Evolutionary conservation across 306 rosid species (phyloP).

Genomic region (Prunus mume): DNA sequence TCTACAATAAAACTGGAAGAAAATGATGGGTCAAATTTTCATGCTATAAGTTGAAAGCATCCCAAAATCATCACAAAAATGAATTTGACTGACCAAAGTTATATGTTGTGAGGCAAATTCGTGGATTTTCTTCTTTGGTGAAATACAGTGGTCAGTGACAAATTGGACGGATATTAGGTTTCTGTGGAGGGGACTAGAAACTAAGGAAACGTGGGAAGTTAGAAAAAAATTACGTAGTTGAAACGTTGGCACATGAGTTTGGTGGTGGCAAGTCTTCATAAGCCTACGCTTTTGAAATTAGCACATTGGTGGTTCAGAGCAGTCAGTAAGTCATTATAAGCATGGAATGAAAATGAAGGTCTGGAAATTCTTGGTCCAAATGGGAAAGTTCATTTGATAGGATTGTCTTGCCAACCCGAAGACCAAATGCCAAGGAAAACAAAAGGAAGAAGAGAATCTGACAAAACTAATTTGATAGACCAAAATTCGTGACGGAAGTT

Average conservation of each 20-base stretch:
- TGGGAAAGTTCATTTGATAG: not conserved
- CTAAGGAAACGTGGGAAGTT: not conserved
- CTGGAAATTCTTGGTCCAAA: not conserved
- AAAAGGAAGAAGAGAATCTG: not conserved
- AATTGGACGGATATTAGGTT: not conserved
- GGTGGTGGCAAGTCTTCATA: not conserved
- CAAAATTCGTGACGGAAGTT: not conserved
- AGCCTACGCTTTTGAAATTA: not conserved
- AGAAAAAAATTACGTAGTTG: not conserved
- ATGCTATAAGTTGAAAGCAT: not conserved
- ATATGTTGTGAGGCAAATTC: not conserved
- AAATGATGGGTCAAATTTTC: not conserved
- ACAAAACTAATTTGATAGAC: not conserved
- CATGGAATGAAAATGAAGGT: not conserved
- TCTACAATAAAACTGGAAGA: not conserved
- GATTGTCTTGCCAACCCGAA: not conserved
- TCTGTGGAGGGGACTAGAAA: not conserved
- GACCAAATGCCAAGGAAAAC: not conserved
- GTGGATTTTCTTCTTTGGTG: not conserved
- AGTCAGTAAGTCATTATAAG: not conserved
- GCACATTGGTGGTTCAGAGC: not conserved
- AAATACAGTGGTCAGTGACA: not conserved
- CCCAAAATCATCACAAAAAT: not conserved
- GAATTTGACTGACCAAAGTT: not conserved
- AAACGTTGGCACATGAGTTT: not conserved